phyloP scores from a whole-genome alignment of 208 protist species.

The Vickermania ingenoplastis region DNA sequence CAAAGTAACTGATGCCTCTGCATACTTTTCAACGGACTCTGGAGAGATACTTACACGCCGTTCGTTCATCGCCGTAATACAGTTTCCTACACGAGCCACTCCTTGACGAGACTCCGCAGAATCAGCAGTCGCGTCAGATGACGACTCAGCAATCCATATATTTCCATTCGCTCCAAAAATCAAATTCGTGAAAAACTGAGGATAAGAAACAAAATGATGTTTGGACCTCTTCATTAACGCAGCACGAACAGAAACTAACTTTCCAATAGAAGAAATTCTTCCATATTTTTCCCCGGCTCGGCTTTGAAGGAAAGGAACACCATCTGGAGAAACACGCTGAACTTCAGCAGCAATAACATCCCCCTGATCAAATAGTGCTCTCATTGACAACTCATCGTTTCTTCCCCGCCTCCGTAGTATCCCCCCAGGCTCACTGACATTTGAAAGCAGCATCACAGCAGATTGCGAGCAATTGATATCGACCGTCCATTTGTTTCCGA shows the following conservation, averaged over 20 bases:
- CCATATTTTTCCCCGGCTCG: conserved; percentile 81
- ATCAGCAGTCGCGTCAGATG: conserved; percentile 9
- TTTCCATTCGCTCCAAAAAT: conserved; percentile 85
- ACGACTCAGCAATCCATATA: conserved; percentile 70
- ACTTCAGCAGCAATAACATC: conserved; percentile 95
- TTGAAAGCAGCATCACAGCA: conserved; percentile 92
- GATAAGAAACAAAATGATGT: conserved; percentile 67
- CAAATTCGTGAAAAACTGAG: conserved; percentile 16
- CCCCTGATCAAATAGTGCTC: conserved; percentile 92
- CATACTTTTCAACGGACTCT: conserved; percentile 36
- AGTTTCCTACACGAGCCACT: conserved; percentile 63
- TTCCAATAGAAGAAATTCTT: conserved; percentile 36
- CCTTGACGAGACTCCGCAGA: conserved; percentile 19
- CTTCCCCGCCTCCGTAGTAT: conserved; percentile 88
- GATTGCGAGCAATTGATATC: conserved; percentile 91
- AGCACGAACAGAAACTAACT: conserved; percentile 52
- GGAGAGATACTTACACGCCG: conserved; percentile 43
- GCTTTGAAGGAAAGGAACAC: conserved; percentile 92
- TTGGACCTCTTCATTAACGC: conserved; percentile 66
- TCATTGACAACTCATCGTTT: conserved; percentile 93
- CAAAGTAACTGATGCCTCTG: conserved; percentile 37
- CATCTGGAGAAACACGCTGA: conserved; percentile 86
- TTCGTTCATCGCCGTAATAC: conserved; percentile 41
- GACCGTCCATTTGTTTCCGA: conserved; percentile 91
- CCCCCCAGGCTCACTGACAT: conserved; percentile 96